Base-by-base conservation (phyloP, 1,284 basidiomycete genomes). In the Cryptococcus hybrid region DNA sequence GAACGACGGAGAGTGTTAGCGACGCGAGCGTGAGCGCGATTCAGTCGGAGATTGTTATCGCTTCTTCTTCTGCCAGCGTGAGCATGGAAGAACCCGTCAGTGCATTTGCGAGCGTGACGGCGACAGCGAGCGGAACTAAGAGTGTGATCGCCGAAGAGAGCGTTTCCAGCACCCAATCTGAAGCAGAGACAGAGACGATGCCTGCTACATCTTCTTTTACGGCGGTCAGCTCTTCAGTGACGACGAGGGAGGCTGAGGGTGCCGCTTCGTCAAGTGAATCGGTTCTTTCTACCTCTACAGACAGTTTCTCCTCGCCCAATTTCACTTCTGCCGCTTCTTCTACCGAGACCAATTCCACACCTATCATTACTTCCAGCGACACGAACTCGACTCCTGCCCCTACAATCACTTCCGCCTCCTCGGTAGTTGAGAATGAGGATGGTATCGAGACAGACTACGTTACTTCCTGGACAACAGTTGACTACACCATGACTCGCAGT, bases 391-490 rank as follows among this genome's bases (percentile, higher is more conserved):
- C 51, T 11, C 54, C 56, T 11, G 24, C 36, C 43, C 37, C 57
- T 24, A 37, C 48, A 30, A 30, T 30, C 42, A 15, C 38, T 45
- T 18, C 55, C 2, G 44, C 49, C 3, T 58, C 69, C 11, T 57
- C 61, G n/a, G 63, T 64, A 8, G 51, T 48, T 2, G 63, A 66
- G 57, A 69, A 70, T 59, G 73, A 71, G 12, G 60, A 67, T 53
- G 73, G 71, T 35, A 66, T 73, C 12, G 65, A 55, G 34, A 75
- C 72, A 12, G 67, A 64, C 44, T 69, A 60, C 52, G n/a, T 63
- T 18, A 75, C 73, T 8, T 47, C 50, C 44, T 68, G 60, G 59
- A 65, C 65, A 30, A 74, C 66, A 8, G 61, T 68, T 40, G 62
- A 70, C 51, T 56, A 67, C 51, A 75, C 73, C 43, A 65, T 66